Evolutionary conservation across 148 eudicot genomes (phyloP).

Genomic region (Spergularia bocconei): DNA sequence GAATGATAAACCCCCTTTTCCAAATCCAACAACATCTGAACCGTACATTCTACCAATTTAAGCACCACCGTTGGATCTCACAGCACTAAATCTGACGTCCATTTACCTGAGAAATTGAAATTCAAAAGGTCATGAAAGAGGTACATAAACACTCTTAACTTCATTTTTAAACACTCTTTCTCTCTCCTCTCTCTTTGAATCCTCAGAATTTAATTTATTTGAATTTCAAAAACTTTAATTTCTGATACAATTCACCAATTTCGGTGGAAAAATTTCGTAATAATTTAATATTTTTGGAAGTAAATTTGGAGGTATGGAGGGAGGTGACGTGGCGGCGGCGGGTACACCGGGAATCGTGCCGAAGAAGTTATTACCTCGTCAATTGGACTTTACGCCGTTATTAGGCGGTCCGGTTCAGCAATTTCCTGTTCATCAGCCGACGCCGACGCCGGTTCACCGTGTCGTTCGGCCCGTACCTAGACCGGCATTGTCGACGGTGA

Average conservation of each 20-base stretch:
- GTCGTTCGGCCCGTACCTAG: slow-evolving; percentile 12
- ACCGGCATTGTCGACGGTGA: slow-evolving; percentile 20
- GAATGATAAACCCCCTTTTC: background rate
- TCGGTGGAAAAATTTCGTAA: background rate
- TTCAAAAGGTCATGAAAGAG: slow-evolving; percentile 24
- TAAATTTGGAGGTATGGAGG: slow-evolving; percentile 34
- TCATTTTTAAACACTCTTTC: slow-evolving; percentile 2
- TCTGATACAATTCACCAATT: background rate
- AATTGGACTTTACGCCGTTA: slow-evolving; percentile 49
- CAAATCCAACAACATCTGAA: background rate
- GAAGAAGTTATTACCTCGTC: slow-evolving; percentile 41
- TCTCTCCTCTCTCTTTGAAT: background rate
- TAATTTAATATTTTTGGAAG: too few relatives aligned
- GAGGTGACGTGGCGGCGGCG: slow-evolving; percentile 30
- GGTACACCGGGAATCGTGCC: slow-evolving; percentile 19
- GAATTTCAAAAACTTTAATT: background rate
- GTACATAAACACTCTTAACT: background rate
- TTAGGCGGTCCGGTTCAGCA: slow-evolving; percentile 27
- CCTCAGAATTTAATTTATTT: background rate
- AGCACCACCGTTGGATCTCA: slow-evolving; percentile 25
- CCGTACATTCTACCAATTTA: slow-evolving; percentile 24
- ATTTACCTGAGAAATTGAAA: slow-evolving; percentile 30
- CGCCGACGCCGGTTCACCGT: slow-evolving; percentile 8
- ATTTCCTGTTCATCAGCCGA: background rate
- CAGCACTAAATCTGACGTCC: slow-evolving; percentile 7